Conservation (phyloP, 2,329 filamentous ascomycete genomes). For the Aspergillus candidus region DNA sequence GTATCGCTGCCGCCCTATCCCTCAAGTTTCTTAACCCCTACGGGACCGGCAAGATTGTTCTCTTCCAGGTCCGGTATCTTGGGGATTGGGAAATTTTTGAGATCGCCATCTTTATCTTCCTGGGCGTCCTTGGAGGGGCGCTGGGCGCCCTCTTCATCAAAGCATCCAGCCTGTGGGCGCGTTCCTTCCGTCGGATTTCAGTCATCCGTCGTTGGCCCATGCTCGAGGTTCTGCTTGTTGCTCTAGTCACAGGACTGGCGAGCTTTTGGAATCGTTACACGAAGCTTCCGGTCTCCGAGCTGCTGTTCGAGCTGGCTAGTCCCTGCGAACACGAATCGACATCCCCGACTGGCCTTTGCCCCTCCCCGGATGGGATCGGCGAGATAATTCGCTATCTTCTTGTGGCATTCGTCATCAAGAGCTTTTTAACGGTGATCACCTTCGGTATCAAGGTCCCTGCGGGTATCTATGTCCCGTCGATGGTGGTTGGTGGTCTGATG, state of each 20-base stretch:
- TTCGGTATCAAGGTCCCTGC: slow-evolving; percentile 96
- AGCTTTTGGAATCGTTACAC: slow-evolving; percentile 94
- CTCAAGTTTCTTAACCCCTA: slow-evolving; percentile 95
- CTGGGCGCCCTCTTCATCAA: slow-evolving; percentile 94
- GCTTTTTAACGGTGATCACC: slow-evolving; percentile 77
- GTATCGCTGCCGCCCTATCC: slow-evolving; percentile 81
- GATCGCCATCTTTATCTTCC: slow-evolving; percentile 73
- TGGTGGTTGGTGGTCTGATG: slow-evolving; percentile 93
- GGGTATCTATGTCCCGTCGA: slow-evolving; percentile 96
- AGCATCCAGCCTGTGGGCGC: slow-evolving; percentile 82
- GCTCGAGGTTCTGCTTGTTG: slow-evolving; percentile 82
- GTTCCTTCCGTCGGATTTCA: slow-evolving; percentile 73
- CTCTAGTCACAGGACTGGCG: slow-evolving; percentile 72
- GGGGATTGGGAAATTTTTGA: slow-evolving; percentile 94
- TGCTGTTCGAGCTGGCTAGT: slow-evolving; percentile 83
- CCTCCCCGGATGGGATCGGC: slow-evolving; percentile 69
- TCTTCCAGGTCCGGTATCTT: slow-evolving; percentile 88
- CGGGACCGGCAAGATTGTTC: slow-evolving; percentile 90
- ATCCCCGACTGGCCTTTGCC: slow-evolving; percentile 72
- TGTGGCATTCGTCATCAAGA: slow-evolving; percentile 82
- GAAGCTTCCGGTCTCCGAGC: slow-evolving; percentile 80
- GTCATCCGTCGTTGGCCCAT: slow-evolving; percentile 78
- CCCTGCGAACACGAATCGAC: slow-evolving; percentile 67
- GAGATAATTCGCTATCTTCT: slow-evolving; percentile 65
- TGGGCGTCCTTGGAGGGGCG: slow-evolving; percentile 78